Conservation (phyloP, 805 yeast species). For the Ogataea allantospora region DNA sequence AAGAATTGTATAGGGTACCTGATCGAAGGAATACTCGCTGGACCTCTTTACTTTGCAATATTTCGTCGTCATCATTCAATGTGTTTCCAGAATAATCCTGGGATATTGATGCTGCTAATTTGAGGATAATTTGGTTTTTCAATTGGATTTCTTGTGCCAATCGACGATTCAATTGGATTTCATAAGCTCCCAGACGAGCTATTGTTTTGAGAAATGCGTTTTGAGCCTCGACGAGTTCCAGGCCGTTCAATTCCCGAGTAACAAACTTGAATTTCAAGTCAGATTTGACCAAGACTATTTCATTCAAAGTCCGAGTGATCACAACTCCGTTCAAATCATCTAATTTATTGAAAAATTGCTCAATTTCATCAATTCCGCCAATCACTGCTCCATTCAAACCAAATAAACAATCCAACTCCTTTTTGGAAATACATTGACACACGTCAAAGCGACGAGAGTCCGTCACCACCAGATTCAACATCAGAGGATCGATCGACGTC, state of each 20-base stretch:
- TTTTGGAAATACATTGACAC: slow-evolving; percentile 2
- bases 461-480: slow-evolving; percentile 8
- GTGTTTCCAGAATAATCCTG: slow-evolving; percentile 22
- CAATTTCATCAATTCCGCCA: slow-evolving; percentile 7
- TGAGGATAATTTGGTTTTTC: slow-evolving; percentile 24
- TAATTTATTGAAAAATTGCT: slow-evolving; percentile 3
- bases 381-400: slow-evolving; percentile 12
- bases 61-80: slow-evolving; percentile 18
- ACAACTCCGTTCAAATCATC: background rate
- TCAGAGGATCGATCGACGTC: slow-evolving; percentile 2
- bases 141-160: slow-evolving; percentile 16
- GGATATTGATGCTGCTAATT: slow-evolving; percentile 22
- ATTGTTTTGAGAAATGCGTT: slow-evolving; percentile 5
- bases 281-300: slow-evolving; percentile 2
- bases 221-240: background rate
- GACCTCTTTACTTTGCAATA: slow-evolving; percentile 19
- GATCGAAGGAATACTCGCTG: slow-evolving; percentile 18
- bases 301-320: background rate
- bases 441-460: slow-evolving; percentile 6
- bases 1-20: slow-evolving; percentile 16
- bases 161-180: slow-evolving; percentile 11
- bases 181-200: slow-evolving; percentile 12
- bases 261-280: slow-evolving; percentile 18
- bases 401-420: slow-evolving; percentile 8
- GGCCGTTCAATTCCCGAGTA: background rate